These are phyloP conservation scores for Fonsecaea multimorphosa DNA, from an alignment of 2,329 filamentous ascomycete genomes.

Conservation along the genomic window DNA sequence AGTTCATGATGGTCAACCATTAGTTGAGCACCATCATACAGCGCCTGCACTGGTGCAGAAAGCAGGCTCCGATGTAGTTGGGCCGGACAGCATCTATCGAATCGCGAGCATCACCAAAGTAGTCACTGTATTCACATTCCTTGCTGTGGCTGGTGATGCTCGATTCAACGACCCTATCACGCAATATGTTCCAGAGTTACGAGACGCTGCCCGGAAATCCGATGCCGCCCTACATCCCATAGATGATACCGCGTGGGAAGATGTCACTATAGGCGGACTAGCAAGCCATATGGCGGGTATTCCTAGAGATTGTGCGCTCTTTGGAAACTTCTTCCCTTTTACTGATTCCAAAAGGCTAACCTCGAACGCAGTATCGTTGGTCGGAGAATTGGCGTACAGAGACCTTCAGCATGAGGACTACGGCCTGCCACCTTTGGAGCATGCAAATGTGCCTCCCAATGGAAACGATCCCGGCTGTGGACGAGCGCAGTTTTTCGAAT, in stretches of 20 bases:
- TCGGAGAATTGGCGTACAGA: too few relatives aligned
- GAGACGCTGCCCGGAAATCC: conserved; percentile 17
- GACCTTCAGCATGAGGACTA: too few relatives aligned
- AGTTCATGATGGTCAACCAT: conserved; percentile 42
- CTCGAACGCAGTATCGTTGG: too few relatives aligned
- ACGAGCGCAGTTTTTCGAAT: conserved; percentile 24
- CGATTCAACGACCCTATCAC: conserved; percentile 49
- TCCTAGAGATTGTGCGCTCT: not conserved
- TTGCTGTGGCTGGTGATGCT: conserved; percentile 45
- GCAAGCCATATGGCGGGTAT: conserved; percentile 50
- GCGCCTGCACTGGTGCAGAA: conserved; percentile 30
- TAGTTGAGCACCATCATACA: conserved; percentile 42
- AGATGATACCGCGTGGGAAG: conserved; percentile 51
- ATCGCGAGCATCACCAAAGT: conserved; percentile 50
- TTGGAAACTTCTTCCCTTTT: too few relatives aligned
- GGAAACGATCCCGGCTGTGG: conserved; percentile 2
- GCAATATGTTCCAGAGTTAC: conserved; percentile 50
- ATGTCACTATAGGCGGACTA: conserved; percentile 55
- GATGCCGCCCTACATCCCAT: conserved; percentile 1
- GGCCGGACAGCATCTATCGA: conserved; percentile 40
- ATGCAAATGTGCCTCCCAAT: not conserved
- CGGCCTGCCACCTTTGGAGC: too few relatives aligned
- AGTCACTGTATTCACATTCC: conserved; percentile 47
- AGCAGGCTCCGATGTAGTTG: conserved; percentile 17
- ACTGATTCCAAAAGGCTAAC: too few relatives aligned